phyloP scores from a whole-genome alignment of 208 protist species.

The Acanthamoeba sp. region DNA sequence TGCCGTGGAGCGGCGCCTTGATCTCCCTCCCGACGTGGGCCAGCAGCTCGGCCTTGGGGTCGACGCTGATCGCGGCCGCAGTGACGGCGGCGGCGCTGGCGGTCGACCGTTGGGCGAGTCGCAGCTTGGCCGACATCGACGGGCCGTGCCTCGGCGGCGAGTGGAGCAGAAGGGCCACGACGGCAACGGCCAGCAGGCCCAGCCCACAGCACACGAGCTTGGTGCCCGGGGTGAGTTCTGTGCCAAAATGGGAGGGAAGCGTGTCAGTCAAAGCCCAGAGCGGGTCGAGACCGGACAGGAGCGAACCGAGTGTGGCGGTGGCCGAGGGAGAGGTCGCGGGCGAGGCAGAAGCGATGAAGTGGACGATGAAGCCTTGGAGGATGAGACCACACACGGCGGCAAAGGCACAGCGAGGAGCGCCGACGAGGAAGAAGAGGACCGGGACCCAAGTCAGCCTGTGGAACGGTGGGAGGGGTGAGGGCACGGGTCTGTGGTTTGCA shows the following conservation, averaged over 20 bases:
- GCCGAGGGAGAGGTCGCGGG: not conserved
- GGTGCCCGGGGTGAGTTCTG: not conserved
- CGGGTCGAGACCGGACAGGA: not conserved
- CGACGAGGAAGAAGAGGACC: conserved; percentile 39
- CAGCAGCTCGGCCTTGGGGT: not conserved
- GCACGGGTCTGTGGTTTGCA: too few relatives aligned
- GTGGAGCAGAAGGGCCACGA: not conserved
- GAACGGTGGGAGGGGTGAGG: not conserved
- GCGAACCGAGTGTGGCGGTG: not conserved
- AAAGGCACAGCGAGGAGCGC: not conserved
- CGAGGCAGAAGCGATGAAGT: not conserved
- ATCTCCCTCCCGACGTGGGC: not conserved
- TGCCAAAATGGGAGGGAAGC: not conserved
- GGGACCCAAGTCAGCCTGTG: conserved; percentile 9
- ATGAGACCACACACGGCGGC: conserved; percentile 7
- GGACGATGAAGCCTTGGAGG: conserved; percentile 15
- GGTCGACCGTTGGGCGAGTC: too few relatives aligned
- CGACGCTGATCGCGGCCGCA: not conserved
- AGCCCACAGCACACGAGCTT: conserved; percentile 4
- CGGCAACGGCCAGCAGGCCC: not conserved
- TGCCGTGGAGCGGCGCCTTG: conserved; percentile 24
- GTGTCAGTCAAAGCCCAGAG: not conserved
- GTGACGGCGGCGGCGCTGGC: not conserved
- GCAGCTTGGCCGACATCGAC: not conserved
- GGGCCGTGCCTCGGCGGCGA: not conserved